Evolutionary conservation across 805 yeast species (phyloP).

Genomic region (Monosporozyma aquatica): DNA sequence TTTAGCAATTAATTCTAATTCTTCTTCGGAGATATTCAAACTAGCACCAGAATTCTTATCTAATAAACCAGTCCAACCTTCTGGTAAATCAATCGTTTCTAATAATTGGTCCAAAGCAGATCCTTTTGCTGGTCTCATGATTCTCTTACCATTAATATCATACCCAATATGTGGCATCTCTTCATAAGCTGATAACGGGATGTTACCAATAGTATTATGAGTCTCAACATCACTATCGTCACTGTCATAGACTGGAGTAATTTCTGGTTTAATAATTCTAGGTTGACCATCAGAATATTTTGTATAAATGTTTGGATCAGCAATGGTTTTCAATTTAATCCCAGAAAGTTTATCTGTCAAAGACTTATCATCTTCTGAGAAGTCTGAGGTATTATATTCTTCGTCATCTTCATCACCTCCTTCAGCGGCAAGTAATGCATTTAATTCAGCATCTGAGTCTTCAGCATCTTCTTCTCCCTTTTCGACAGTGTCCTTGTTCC

Average conservation of each 20-base stretch:
- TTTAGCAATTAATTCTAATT: constrained; percentile 77
- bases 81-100: constrained; percentile 88
- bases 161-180: constrained; percentile 97
- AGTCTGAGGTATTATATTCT: constrained; percentile 24
- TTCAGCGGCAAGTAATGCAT: constrained; percentile 50
- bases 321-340: constrained; percentile 42
- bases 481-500: constrained; percentile 10
- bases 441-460: constrained; percentile 57
- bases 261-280: constrained; percentile 78
- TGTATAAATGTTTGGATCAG: constrained; percentile 38
- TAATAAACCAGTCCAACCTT: constrained; percentile 96
- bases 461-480: constrained; percentile 27
- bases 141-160: constrained; percentile 92
- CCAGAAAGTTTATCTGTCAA: constrained; percentile 48
- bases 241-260: constrained; percentile 87
- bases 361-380: constrained; percentile 36
- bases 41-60: constrained; percentile 83
- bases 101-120: constrained; percentile 85
- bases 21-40: constrained; percentile 77
- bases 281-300: constrained; percentile 69
- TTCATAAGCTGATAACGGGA: constrained; percentile 88
- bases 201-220: constrained; percentile 83
- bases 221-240: constrained; percentile 85
- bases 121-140: constrained; percentile 98
- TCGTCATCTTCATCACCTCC: constrained; percentile 23